Evolutionary conservation across 78 protist genomes (phyloP).

Genomic region (Guillardia theta): DNA sequence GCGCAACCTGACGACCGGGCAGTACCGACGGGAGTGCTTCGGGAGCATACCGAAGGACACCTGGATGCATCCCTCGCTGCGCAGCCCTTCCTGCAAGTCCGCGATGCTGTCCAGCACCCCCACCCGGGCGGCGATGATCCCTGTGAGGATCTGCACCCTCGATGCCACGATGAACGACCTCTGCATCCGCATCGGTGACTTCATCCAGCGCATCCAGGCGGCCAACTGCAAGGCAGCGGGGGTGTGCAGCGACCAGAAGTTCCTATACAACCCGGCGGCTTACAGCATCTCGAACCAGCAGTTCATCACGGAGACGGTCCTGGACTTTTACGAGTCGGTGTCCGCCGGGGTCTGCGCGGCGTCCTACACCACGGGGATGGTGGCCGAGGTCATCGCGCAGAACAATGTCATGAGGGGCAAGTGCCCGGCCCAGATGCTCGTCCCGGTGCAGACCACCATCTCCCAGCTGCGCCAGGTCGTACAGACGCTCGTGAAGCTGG

Average conservation of each 20-base stretch:
- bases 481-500: not conserved
- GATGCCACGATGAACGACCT: no score
- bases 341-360: not conserved
- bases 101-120: no score
- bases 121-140: no score
- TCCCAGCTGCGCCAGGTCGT: not conserved
- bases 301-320: not conserved
- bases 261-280: not conserved
- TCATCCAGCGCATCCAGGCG: no score
- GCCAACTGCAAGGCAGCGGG: not conserved
- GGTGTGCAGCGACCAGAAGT: not conserved
- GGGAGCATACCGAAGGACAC: not conserved
- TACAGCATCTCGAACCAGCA: not conserved
- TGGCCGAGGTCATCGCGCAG: not conserved
- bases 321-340: not conserved
- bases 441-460: not conserved
- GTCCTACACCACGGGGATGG: not conserved
- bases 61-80: not conserved
- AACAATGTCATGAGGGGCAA: not conserved
- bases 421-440: not conserved
- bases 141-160: no score
- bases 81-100: no score
- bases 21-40: no score
- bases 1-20: no score
- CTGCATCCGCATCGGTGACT: no score